These are phyloP conservation scores for Penicillium sp. DNA, from an alignment of 2,329 filamentous ascomycete species.

Conservation along the genomic window DNA sequence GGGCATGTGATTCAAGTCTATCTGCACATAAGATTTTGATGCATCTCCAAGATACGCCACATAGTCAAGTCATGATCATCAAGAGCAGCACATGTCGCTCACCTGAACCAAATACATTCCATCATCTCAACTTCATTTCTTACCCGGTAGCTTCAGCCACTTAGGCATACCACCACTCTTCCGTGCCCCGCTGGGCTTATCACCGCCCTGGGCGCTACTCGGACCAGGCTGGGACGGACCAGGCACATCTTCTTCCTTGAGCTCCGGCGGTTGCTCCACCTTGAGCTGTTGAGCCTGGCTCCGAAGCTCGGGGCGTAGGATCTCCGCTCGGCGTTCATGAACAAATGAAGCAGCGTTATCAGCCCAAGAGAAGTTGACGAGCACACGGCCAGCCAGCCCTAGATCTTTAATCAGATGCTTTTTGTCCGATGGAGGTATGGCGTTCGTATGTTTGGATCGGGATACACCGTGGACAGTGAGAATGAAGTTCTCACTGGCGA, in stretches of 20 bases:
- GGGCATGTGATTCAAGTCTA: slow-evolving; percentile 1
- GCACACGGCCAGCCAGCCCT: slow-evolving; percentile 65
- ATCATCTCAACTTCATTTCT: slow-evolving; percentile 56
- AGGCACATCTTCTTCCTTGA: slow-evolving; percentile 49
- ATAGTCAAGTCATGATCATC: slow-evolving; percentile 7
- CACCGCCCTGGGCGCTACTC: slow-evolving; percentile 33
- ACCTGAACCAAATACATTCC: not conserved
- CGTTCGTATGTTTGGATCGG: slow-evolving; percentile 22
- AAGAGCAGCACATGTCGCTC: slow-evolving; percentile 2
- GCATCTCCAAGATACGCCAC: not conserved
- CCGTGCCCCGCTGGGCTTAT: slow-evolving; percentile 28
- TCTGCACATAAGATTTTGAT: not conserved
- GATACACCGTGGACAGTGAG: slow-evolving; percentile 57
- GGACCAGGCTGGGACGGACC: slow-evolving; percentile 12
- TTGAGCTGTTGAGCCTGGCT: slow-evolving; percentile 65
- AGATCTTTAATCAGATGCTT: slow-evolving; percentile 67
- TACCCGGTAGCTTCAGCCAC: slow-evolving; percentile 69
- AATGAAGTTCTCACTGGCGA: slow-evolving; percentile 64
- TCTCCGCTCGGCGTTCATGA: slow-evolving; percentile 50
- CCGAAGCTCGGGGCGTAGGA: slow-evolving; percentile 61
- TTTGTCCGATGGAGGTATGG: slow-evolving; percentile 46
- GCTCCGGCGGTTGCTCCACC: slow-evolving; percentile 33
- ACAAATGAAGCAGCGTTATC: slow-evolving; percentile 57
- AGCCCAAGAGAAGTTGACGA: slow-evolving; percentile 75
- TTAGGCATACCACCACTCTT: slow-evolving; percentile 56